Evolutionary conservation across 495 filamentous ascomycete species (phyloP).

Genomic region (Oidiodendron maius): DNA sequence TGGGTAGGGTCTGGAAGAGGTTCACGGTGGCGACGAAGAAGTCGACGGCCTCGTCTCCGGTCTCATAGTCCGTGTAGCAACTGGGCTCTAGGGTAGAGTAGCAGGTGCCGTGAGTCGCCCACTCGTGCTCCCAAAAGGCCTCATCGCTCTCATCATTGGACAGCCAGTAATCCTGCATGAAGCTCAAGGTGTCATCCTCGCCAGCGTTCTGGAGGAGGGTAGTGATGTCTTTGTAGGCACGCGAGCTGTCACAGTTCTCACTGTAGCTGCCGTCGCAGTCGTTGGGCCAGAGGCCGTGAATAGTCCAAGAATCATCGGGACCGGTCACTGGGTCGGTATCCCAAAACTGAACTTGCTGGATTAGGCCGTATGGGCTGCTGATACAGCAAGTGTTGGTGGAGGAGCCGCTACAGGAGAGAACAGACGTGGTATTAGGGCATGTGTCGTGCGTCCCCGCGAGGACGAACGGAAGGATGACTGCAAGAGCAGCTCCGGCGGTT

Average conservation of each 20-base stretch:
- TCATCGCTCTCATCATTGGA: conserved; percentile 30
- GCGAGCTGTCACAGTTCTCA: conserved; percentile 51
- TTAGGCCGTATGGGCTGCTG: conserved; percentile 57
- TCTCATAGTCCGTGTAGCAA: conserved; percentile 58
- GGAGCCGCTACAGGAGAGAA: conserved; percentile 5
- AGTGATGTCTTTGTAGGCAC: conserved; percentile 58
- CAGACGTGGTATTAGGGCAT: conserved; percentile 1
- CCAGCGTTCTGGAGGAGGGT: conserved; percentile 49
- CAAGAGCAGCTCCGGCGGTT: conserved; percentile 1
- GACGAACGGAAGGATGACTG: conserved; percentile 4
- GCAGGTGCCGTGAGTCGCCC: conserved; percentile 64
- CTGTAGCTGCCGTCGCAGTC: conserved; percentile 65
- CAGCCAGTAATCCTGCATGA: conserved; percentile 54
- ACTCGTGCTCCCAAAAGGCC: conserved; percentile 66
- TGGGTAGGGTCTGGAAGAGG: conserved; percentile 54
- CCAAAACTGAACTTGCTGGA: conserved; percentile 72
- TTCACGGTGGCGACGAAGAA: conserved; percentile 39
- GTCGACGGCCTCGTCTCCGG: conserved; percentile 39
- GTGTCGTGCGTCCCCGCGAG: conserved; percentile 2
- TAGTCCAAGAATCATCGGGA: conserved; percentile 51
- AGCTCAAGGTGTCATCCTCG: conserved; percentile 47
- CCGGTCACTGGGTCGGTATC: conserved; percentile 46
- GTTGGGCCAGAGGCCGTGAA: conserved; percentile 43
- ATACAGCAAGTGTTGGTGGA: conserved; percentile 7
- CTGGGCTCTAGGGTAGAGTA: conserved; percentile 49